A percentile compares a stretch with the other conserved stretches of the same genome.
phyloP scores from a whole-genome alignment of 495 filamentous ascomycete genomes.

The Xanthoparmelia taractica region DNA sequence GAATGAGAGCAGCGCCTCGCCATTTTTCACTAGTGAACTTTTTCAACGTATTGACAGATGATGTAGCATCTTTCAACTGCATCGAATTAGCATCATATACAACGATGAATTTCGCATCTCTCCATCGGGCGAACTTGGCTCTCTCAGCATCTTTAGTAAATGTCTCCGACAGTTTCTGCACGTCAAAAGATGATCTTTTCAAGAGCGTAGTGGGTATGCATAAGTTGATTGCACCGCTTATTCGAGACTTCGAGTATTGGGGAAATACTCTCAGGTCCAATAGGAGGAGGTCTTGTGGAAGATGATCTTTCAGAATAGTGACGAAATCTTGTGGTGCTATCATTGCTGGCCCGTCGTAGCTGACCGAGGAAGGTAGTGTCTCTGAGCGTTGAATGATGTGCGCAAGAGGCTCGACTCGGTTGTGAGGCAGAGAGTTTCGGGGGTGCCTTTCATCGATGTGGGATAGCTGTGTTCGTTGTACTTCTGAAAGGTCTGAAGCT shows the following conservation, averaged over 20 bases:
- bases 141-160: slow-evolving; percentile 71
- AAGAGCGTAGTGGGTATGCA: slow-evolving; percentile 93
- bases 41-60: slow-evolving; percentile 77
- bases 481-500: slow-evolving; percentile 22
- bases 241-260: slow-evolving; percentile 66
- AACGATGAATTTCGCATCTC: slow-evolving; percentile 61
- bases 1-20: slow-evolving; percentile 60
- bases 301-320: slow-evolving; percentile 52
- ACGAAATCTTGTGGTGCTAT: slow-evolving; percentile 58
- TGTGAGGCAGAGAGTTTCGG: slow-evolving; percentile 41
- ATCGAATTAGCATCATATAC: slow-evolving; percentile 77
- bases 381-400: slow-evolving; percentile 42
- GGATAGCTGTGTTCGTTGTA: slow-evolving; percentile 28
- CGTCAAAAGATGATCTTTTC: slow-evolving; percentile 83
- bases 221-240: slow-evolving; percentile 74
- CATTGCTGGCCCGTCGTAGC: slow-evolving; percentile 38
- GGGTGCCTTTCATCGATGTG: slow-evolving; percentile 43
- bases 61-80: slow-evolving; percentile 66
- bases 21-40: slow-evolving; percentile 87
- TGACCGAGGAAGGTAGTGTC: slow-evolving; percentile 45
- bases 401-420: slow-evolving; percentile 25
- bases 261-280: slow-evolving; percentile 86
- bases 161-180: slow-evolving; percentile 81
- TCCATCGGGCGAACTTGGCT: slow-evolving; percentile 70
- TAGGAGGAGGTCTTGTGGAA: slow-evolving; percentile 54